Base-by-base conservation (phyloP, 352 stramenopile genomes). In the Pythium periplocum region DNA sequence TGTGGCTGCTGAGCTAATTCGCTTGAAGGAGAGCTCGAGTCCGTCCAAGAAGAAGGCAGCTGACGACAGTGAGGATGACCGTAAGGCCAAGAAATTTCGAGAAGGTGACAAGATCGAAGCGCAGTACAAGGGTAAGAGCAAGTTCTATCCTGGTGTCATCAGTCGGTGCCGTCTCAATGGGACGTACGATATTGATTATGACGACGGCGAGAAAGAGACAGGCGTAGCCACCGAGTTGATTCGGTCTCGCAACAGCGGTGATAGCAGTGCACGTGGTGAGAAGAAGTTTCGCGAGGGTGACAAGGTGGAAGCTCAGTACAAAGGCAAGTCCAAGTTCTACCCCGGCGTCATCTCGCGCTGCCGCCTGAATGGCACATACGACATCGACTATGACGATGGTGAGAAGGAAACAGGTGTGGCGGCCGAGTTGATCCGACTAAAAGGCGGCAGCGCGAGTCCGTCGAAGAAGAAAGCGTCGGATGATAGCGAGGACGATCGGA, bases 341-440 rank as follows among this genome's bases (percentile, higher is more conserved):
- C 35, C 52, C 2, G 71, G 71, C 3, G 66, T 66, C 51, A 74
- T 82, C 12, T 64, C 61, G 26, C 66, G 70, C 40, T 57, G 50
- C 32, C 60, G 66, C 0, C 66, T 61, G 31, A 69, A 82, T 46
- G 71, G 71, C 6, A 76, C 68, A 0, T 82, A 69, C 48, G 68
- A 82, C 44, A 61, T 82, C 45, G 61, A 68, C 33, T 82, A 75
- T 37, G 69, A 82, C 33, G 69, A 96, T 48, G 83, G 85, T 17
- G 80, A 90, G 34, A 57, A 53, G 36, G 49, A 62, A 35, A 37
- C 49, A 26, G 41, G 53, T n/a, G 48, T 62, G 1, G n/a, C 2
- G 17, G 17, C 17, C 17, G 17, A 26, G 17, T 26, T 26, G 17
- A 26, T 26, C 17, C 17, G 17, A 26, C 17, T 26, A 26, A 26